Conservation (phyloP, 306 rosid genomes). For the Styphnolobium japonicum region DNA sequence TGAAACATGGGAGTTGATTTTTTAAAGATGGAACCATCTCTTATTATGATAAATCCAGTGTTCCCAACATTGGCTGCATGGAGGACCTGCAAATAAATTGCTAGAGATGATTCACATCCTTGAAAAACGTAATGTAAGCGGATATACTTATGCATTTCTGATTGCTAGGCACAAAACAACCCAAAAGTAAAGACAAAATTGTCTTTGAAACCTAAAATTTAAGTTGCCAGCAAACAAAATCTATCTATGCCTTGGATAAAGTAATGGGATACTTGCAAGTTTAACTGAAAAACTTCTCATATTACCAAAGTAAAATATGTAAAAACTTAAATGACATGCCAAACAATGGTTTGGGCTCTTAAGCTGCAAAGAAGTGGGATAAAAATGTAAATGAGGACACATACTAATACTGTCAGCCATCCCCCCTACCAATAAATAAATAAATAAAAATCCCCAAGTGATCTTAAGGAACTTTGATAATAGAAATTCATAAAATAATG, state of each 20-base stretch:
- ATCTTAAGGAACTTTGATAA: too few species aligned
- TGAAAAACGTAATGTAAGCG: background rate
- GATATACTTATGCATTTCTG: conserved; percentile 1
- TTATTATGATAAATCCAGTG: conserved; percentile 63
- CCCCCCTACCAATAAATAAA: too few species aligned
- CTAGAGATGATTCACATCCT: conserved; percentile 13
- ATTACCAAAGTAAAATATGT: background rate
- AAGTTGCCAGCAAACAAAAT: background rate
- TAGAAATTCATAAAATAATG: too few species aligned
- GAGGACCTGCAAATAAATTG: conserved; percentile 50
- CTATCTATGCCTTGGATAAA: background rate
- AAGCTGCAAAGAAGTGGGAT: too few species aligned
- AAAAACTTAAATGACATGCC: background rate
- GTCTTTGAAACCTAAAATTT: background rate
- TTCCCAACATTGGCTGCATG: conserved; percentile 75
- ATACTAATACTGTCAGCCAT: too few species aligned
- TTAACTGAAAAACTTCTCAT: background rate
- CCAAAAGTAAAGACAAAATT: background rate
- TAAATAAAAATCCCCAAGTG: too few species aligned
- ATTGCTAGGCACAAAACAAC: background rate
- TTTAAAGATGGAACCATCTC: conserved; percentile 54
- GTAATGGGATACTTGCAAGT: background rate
- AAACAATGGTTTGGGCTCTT: background rate
- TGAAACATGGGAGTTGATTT: conserved; percentile 61
- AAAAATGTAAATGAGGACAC: too few species aligned